Evolutionary conservation across 768 basidiomycete species (phyloP), one percentile per base, ranked within the genome.

Genomic region (Cystobasidium tubakii): DNA sequence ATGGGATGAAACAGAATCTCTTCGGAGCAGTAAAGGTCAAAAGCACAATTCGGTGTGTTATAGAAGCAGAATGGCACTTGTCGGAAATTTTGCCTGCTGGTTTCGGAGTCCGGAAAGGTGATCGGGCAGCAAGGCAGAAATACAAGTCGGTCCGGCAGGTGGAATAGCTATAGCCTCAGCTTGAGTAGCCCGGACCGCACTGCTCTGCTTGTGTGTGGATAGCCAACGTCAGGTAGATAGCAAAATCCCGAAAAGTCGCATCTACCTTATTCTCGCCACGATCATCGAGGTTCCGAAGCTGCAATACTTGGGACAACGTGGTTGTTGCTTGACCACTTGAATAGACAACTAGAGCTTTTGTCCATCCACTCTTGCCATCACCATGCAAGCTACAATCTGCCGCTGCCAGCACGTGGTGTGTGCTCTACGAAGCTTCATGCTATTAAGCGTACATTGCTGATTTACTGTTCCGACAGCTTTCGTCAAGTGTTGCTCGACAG

Each of bases 361-460:
- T 6, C 39, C 15, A 39, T 39, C 39, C 39, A 39, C 39, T 6
- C 25, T 15, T 21, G 4, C 29, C 12, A 3, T 34, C 25, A 60
- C 15, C 6, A 60, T 60, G 57, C 57, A 60, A 60, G 33, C 29
- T 17, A 60, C 29, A 4, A 29, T 60, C 25, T 60, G 57, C 27
- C 57, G 57, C 57, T 60, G 57, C 23, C 57, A 60, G 57, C 29
- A 27, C 2, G 12, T 60, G 57, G 57, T 60, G 12, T 12, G 57
- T 60, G 6, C 6, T 60, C 13, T 10, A 21, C 57, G 4, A 21
- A n/a, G n/a, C n/a, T 12, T 25, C 17, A 60, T 17, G 10, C 46
- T 19, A n/a, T 17, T 19, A 6, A 50, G 39, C 39, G 7, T n/a
- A n/a, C 46, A 17, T 21, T 15, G 46, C 46, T 50, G 21, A 50